Base-by-base conservation (phyloP, 176 grass and related monocot species). In the Musa troglodytarum region DNA sequence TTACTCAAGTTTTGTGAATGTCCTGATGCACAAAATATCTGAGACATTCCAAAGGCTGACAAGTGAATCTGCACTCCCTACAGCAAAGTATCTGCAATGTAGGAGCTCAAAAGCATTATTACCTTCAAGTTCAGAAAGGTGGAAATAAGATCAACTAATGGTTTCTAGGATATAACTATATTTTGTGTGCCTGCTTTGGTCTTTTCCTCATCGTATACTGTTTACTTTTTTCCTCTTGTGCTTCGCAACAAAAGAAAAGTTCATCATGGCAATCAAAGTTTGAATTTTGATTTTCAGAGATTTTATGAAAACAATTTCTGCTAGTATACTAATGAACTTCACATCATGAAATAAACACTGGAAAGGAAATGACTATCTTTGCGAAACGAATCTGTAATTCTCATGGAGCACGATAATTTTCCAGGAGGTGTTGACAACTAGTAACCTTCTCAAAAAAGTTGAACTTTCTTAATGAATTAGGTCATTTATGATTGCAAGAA, bases 1-100 rank as follows among this genome's bases (percentile, higher is more conserved):
- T 56, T 91, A 97, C 94, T 98, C 95, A 34, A 99, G 91, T 89
- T 99, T 99, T 66, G 88, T 89, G 85, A 99, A 99, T 82, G 95
- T 99, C 87, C 78, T 85, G 75, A 92, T 74, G 76, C 96, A 99
- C 64, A 99, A 73, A 81, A 99, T 87, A 58, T 92, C 91, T 80
- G 93, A 92, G 71, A 94, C 85, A 81, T 94, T 77, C 96, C 96
- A 99, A 68, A 99, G 90, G 80, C 96, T 99, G 52, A 99, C 96
- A 26, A 99, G 88, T 70, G 96, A 99, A 89, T 99, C 96, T 76
- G 96, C 91, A 88, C 96, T 99, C 82, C 96, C 96, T 80, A 99
- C 91, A 82, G 96, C 96, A 49, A 99, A 94, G 81, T 94, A 99
- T 73, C 96, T 96, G 65, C 43, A 78, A 77, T 72, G 70, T 50